A percentile compares a stretch with the other conserved stretches of the same genome.
Evolutionary conservation across 225 moss, liverwort and hornwort species (phyloP).

Genomic region (Rhytidiadelphus loreus): DNA sequence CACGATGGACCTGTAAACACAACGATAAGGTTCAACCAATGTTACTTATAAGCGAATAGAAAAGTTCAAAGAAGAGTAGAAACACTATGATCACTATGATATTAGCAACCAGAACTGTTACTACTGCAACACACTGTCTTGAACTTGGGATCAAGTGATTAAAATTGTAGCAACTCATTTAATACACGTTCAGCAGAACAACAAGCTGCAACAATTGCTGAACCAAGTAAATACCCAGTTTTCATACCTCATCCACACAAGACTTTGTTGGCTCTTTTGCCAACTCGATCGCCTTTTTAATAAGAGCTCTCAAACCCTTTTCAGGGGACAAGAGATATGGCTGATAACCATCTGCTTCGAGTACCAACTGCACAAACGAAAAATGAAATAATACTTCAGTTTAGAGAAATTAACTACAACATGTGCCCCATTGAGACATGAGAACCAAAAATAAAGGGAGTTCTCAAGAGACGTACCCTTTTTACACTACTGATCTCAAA

Average conservation of each 20-base stretch:
- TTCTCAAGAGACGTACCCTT: conserved; percentile 20
- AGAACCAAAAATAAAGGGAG: not conserved
- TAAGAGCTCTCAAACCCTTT: conserved; percentile 83
- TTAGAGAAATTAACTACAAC: not conserved
- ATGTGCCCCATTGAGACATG: not conserved
- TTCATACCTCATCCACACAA: conserved; percentile 82
- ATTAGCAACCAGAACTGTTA: not conserved
- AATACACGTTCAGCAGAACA: not conserved
- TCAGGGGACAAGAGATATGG: conserved; percentile 85
- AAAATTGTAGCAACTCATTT: not conserved
- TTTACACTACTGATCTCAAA: conserved; percentile 85
- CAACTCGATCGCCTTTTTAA: conserved; percentile 72
- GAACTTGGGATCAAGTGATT: not conserved
- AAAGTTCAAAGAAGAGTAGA: not conserved
- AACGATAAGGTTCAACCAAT: not conserved
- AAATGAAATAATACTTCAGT: not conserved
- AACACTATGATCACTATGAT: not conserved
- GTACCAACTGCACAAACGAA: conserved; percentile 47
- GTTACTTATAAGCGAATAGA: not conserved
- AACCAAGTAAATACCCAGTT: not conserved
- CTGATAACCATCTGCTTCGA: conserved; percentile 91
- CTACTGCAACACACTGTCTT: not conserved
- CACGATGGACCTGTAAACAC: conserved; percentile 43
- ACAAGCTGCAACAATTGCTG: not conserved
- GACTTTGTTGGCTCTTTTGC: conserved; percentile 78